Conservation (phyloP, 2,329 filamentous ascomycete species). For the Graphium sp. region DNA sequence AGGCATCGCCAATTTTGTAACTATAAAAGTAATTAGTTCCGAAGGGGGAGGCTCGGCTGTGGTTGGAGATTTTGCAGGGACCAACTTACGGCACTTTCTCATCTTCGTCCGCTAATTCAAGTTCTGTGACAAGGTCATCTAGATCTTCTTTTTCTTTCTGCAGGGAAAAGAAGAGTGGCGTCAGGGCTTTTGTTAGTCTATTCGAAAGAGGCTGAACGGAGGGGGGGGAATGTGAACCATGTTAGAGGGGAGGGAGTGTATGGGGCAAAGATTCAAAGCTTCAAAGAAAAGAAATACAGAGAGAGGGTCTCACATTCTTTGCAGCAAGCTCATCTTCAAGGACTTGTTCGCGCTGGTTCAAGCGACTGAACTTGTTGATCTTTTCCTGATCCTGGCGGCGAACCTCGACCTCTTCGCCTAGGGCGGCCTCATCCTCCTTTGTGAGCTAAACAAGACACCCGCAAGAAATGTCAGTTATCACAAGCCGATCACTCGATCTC, state of each 20-base stretch:
- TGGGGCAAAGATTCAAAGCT: too few relatives aligned
- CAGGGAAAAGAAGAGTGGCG: constrained; percentile 2
- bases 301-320: constrained; percentile 52
- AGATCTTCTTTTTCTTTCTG: constrained; percentile 98
- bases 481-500: not conserved
- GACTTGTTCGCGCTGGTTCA: constrained; percentile 70
- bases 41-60: constrained; percentile 5
- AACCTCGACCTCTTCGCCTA: constrained; percentile 75
- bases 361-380: constrained; percentile 92
- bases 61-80: not conserved
- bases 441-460: constrained; percentile 47
- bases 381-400: constrained; percentile 95
- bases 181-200: not conserved
- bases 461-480: not conserved
- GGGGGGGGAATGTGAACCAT: too few relatives aligned
- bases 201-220: not conserved
- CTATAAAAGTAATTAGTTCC: too few relatives aligned
- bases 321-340: constrained; percentile 66
- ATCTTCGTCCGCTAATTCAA: constrained; percentile 91
- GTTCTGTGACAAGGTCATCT: constrained; percentile 77
- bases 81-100: constrained; percentile 67
- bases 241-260: too few relatives aligned
- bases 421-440: constrained; percentile 75
- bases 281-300: too few relatives aligned
- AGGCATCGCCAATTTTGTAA: constrained; percentile 93